These are phyloP conservation scores for Populus hybrid DNA, from an alignment of 441 rosid genomes.

Conservation along the genomic window DNA sequence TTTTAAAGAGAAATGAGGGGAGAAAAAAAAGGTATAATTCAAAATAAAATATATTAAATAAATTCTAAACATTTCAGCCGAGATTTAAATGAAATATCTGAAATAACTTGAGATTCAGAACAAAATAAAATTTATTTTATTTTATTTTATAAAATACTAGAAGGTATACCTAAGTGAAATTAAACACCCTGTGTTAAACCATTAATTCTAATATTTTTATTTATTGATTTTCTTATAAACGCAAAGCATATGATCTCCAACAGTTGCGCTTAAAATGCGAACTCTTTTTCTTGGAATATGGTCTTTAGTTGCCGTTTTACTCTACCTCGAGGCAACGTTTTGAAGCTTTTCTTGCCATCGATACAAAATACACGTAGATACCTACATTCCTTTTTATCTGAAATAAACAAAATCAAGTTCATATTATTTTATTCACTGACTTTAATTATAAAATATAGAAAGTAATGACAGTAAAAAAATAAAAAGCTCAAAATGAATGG, in stretches of 20 bases:
- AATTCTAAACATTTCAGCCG: no score
- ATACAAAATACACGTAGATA: not conserved
- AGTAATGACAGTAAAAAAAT: not conserved
- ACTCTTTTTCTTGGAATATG: not conserved
- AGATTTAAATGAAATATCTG: no score
- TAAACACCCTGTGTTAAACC: not conserved
- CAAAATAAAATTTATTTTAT: no score
- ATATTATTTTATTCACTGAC: not conserved
- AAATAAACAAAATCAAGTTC: not conserved
- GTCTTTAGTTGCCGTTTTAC: not conserved
- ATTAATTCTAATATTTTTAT: no score
- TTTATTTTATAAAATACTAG: no score
- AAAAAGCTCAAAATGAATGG: not conserved
- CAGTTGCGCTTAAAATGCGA: not conserved
- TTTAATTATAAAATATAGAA: not conserved
- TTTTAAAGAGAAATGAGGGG: no score
- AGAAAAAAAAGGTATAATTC: no score
- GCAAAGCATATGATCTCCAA: not conserved
- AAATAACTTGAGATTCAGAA: no score
- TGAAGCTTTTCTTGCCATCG: not conserved
- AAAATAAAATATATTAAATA: no score
- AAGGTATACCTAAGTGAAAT: not conserved
- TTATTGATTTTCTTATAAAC: not conserved
- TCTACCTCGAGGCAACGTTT: not conserved
- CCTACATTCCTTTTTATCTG: not conserved